Base-by-base conservation (phyloP, 495 filamentous ascomycete species). In the Aspergillus sparsus region DNA sequence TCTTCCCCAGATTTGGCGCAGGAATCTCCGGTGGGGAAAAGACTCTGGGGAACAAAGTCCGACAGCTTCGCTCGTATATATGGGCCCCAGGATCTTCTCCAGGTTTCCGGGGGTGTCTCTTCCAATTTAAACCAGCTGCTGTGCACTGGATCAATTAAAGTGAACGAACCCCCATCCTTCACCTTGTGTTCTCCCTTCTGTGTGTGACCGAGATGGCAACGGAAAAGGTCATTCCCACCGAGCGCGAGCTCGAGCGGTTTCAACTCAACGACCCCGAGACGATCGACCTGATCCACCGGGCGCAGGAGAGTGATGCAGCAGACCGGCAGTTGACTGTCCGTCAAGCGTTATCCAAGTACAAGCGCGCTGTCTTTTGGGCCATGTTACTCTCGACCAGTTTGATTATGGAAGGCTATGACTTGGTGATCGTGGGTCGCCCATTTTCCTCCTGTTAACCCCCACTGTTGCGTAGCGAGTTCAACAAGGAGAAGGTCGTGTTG, bases 361-460 rank as follows among this genome's bases (percentile, higher is more conserved):
- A 49, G 11, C 77, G 77, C 49, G 78, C 77, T 5, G 70, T 77
- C 15, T 71, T 66, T n/a, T 80, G 76, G 76, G 70, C 71, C 13
- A 58, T 79, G 53, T 63, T 79, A 7, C 55, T 80, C 32, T 78
- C 74, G 0, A 70, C 74, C 4, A 65, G 63, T 50, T 66, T 80
- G 33, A 69, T 76, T 61, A 80, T 80, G 78, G 73, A 78, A 58
- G 77, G 77, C 10, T 80, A 76, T 57, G 75, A 79, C 54, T 44
- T 75, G 10, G 71, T 68, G 8, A 68, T 80, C 33, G 67, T 78
- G 45, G 58, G 64, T 62, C 58, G 11, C 34, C 36, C 27, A 52
- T 44, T 8, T n/a, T 16, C 33, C 1, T 44, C 50, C 11, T 41
- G 13, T 27, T 42, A 13, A 42, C 39, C 12, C 9, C 21, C 21